Evolutionary conservation across 2,329 filamentous ascomycete species (phyloP).

Genomic region (Orbilia javanica): DNA sequence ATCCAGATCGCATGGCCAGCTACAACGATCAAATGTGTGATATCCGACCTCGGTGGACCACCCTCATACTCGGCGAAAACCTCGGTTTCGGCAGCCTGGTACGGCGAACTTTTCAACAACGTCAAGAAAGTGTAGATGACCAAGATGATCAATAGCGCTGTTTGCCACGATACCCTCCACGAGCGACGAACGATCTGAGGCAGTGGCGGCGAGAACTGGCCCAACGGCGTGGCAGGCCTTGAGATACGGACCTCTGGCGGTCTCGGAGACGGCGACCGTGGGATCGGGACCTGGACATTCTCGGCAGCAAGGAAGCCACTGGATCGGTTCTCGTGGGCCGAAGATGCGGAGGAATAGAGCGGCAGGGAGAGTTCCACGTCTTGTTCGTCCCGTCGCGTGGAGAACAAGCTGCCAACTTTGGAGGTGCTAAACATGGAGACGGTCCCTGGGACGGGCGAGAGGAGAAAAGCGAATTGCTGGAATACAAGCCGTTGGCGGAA

Average conservation of each 20-base stretch:
- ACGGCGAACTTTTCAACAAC: not conserved
- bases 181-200: constrained; percentile 26
- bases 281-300: constrained; percentile 31
- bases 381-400: constrained; percentile 42
- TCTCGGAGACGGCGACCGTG: constrained; percentile 45
- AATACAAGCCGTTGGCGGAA: constrained; percentile 16
- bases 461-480: constrained; percentile 1
- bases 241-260: constrained; percentile 36
- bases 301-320: constrained; percentile 45
- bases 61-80: constrained; percentile 46
- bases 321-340: constrained; percentile 44
- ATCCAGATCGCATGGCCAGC: constrained; percentile 62
- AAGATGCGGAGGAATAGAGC: constrained; percentile 17
- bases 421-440: constrained; percentile 46
- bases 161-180: constrained; percentile 50
- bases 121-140: constrained; percentile 31
- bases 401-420: constrained; percentile 34
- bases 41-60: constrained; percentile 37
- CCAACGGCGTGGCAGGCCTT: constrained; percentile 29
- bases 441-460: constrained; percentile 1
- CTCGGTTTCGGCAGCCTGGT: not conserved
- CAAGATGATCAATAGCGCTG: constrained; percentile 17
- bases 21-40: constrained; percentile 60
- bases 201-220: constrained; percentile 14
- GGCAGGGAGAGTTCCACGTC: constrained; percentile 53